phyloP scores from a whole-genome alignment of 2,329 filamentous ascomycete genomes.

The Trichoderma sp. region DNA sequence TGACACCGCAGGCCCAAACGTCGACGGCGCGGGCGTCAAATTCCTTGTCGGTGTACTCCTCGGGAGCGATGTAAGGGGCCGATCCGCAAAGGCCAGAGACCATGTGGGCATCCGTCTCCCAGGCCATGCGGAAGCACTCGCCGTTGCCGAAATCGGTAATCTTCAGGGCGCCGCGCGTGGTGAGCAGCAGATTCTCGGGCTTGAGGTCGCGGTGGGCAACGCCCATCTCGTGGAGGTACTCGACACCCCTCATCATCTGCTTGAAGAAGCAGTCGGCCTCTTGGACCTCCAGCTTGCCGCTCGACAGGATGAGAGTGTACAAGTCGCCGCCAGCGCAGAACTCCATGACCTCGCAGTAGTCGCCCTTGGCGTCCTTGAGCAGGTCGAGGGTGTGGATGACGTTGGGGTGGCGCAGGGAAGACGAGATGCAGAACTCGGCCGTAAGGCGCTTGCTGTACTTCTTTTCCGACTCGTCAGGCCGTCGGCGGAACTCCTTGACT shows the following conservation, averaged over 20 bases:
- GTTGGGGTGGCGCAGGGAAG: conserved; percentile 92
- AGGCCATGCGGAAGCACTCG: conserved; percentile 99
- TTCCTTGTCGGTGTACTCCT: conserved; percentile 93
- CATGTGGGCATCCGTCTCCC: conserved; percentile 98
- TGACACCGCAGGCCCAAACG: conserved; percentile 97
- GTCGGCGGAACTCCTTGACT: conserved; percentile 95
- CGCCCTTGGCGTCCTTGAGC: conserved; percentile 92
- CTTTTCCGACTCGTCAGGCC: conserved; percentile 91
- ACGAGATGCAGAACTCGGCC: conserved; percentile 98
- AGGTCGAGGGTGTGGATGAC: conserved; percentile 97
- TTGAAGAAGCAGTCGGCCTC: conserved; percentile 99
- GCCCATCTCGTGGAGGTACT: conserved; percentile 99
- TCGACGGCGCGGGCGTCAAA: conserved; percentile 98
- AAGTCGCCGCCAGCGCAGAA: conserved; percentile 96
- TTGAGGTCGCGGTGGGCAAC: conserved; percentile 96
- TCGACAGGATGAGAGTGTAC: conserved; percentile 88
- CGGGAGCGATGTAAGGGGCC: conserved; percentile 94
- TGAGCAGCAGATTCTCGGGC: conserved; percentile 92
- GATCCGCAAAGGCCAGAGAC: conserved; percentile 95
- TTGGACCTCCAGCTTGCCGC: conserved; percentile 84
- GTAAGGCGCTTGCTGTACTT: conserved; percentile 98
- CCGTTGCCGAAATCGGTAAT: conserved; percentile 99
- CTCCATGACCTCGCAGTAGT: conserved; percentile 99
- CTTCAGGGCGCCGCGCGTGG: conserved; percentile 88
- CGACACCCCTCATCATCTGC: conserved; percentile 97